Base-by-base conservation (phyloP, 2,329 filamentous ascomycete genomes). In the Paracamarosporium sp. region DNA sequence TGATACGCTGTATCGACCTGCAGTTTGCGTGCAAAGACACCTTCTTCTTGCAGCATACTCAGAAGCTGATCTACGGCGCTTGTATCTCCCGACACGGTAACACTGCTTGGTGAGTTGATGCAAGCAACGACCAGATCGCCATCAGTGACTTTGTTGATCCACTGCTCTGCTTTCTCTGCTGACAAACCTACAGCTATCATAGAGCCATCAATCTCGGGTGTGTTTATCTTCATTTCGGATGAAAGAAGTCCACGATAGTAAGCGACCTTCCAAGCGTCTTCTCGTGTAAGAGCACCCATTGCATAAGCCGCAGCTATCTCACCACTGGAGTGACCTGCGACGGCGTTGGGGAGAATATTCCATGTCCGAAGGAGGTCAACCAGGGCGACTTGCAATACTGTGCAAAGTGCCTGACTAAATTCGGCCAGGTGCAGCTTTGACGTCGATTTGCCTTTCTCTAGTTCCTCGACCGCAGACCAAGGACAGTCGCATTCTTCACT, bases 1-100 rank as follows among this genome's bases (percentile, higher is more conserved):
- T 82, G 81, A 53, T 82, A 83, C 0, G 81, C 81, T 11, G 67
- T 72, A 24, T 78, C 74, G 1, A 80, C 77, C 50, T 73, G 70
- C 1, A 83, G 73, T 17, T 65, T 53, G 1, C 78, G 68, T 4
- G 66, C 69, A 55, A 81, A 81, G 6, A 72, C 72, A 12, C 70
- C 62, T 17, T 76, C 65, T 6, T 72, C 69, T 5, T 78, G 66
- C 0, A 82, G 59, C 1, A 62, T 56, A 1, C 63, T 54, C n/a
- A 71, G 67, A 1, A 74, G 55, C 41, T 73, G 67, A 0, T 72
- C 60, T 9, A 82, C 71, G 5, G 72, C 75, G 53, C 72, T 67
- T 0, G 31, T 51, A 55, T 81, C 75, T 1, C 81, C 80, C n/a
- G 79, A 79, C 1, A 82, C 44, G 0, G 81, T 83, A 1, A 80